Evolutionary conservation across 108 stramenopile species (phyloP), one percentile per base, ranked within the genome.

Genomic region (Skeletonema costatum): DNA sequence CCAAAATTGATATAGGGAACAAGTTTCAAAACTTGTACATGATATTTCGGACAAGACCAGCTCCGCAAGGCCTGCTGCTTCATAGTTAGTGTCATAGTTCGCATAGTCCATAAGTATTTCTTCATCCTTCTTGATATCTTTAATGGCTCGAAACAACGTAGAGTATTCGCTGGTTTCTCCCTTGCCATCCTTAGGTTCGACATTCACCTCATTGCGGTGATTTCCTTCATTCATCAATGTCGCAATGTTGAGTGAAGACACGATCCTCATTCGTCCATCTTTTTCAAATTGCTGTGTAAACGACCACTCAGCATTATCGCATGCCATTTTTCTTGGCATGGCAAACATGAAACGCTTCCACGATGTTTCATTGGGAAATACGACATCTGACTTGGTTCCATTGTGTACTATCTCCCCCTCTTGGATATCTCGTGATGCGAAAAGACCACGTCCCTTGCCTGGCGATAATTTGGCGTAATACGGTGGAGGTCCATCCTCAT

Each of bases 341-440:
- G 67, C 29, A 74, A 51, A 33, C 29, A 74, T 33, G 68, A 46
- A 74, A 6, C 68, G n/a, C 30, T 67, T 36, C 64, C 32, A 74
- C 5, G 64, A 41, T 7, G 13, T 19, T 16, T 14, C 74, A 14
- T 25, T 32, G 0, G 67, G 19, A 33, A 74, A 74, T 12, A 61
- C 16, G 13, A 61, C 5, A 3, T 61, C 60, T 13, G 32, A 35
- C 14, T 25, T 31, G 8, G 41, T 68, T 7, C 64, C 74, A 11
- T 64, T 31, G 50, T 58, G 64, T 44, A 74, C 13, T 29, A 74
- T 17, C 25, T 67, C 44, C 4, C 74, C 74, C 48, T 53, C 50
- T 31, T 50, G 14, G 25, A 74, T 74, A 29, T 74, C 68, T 58
- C 64, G 10, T n/a, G 42, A 17, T 17, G 74, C 74, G 10, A 74